Evolutionary conservation across 1,284 basidiomycete genomes (phyloP).

Genomic region (Melanopsichium pennsylvanicum): DNA sequence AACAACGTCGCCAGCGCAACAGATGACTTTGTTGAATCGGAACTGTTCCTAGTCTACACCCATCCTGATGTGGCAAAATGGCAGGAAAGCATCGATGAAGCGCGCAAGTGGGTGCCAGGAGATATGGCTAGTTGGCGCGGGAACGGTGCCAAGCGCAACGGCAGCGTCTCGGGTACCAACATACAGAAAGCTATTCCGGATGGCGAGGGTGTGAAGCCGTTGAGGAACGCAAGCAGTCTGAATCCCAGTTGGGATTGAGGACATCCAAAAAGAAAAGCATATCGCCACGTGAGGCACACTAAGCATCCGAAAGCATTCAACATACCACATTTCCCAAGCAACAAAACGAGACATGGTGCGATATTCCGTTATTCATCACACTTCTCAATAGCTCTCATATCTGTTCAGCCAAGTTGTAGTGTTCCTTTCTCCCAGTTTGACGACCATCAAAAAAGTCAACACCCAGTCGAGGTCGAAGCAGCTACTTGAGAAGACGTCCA

Average conservation of each 20-base stretch:
- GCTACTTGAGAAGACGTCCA: no score
- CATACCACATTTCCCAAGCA: not conserved
- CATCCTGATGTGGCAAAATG: conserved; percentile 19
- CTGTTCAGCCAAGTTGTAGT: no score
- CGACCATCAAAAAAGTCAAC: no score
- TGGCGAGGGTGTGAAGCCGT: conserved; percentile 1
- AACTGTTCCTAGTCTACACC: conserved; percentile 40
- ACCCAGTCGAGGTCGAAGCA: no score
- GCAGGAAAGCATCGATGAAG: conserved; percentile 33
- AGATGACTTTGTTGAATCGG: conserved; percentile 34
- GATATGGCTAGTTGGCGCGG: conserved; percentile 11
- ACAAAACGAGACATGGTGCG: no score
- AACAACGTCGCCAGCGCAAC: conserved; percentile 11
- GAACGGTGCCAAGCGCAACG: not conserved
- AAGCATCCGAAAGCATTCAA: not conserved
- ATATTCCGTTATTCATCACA: no score
- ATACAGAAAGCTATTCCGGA: not conserved
- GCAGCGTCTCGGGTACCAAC: not conserved
- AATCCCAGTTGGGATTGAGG: conserved; percentile 31
- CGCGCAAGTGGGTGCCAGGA: conserved; percentile 32
- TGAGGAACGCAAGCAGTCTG: conserved; percentile 19
- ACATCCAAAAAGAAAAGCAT: not conserved
- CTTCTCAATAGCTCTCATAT: no score
- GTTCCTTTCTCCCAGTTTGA: no score
- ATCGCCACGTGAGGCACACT: no score